Conservation (phyloP, 257 asterid genomes). For the Plantago elongata region DNA sequence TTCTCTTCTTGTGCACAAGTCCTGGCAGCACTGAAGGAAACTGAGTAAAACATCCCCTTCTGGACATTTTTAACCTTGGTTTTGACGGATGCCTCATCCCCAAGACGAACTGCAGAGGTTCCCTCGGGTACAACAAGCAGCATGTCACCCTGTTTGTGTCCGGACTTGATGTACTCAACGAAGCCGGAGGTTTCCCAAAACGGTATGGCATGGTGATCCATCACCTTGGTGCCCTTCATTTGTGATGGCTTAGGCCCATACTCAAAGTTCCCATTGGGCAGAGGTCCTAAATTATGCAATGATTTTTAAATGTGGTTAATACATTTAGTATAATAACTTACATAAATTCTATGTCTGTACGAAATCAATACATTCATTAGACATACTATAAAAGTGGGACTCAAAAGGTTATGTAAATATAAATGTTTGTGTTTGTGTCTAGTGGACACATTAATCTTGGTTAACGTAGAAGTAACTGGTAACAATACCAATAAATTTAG, state of each 20-base stretch:
- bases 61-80: conserved; percentile 38
- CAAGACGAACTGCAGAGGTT: conserved; percentile 66
- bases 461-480: no score
- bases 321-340: no score
- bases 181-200: conserved; percentile 65
- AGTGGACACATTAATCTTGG: no score
- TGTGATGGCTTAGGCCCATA: conserved; percentile 56
- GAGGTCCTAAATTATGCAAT: conserved; percentile 41
- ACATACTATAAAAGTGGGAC: no score
- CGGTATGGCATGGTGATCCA: conserved; percentile 51
- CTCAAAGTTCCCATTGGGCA: conserved; percentile 83
- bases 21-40: conserved; percentile 67
- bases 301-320: background rate
- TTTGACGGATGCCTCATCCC: conserved; percentile 71
- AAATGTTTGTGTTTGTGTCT: no score
- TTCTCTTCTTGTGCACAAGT: conserved; percentile 81
- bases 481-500: no score
- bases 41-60: conserved; percentile 44
- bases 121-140: conserved; percentile 75
- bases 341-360: no score
- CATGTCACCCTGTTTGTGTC: conserved; percentile 66
- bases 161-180: conserved; percentile 77
- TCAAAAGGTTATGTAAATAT: no score
- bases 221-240: conserved; percentile 63
- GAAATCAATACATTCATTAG: no score